These are phyloP conservation scores for Neurospora crassa DNA, from an alignment of 2,329 filamentous ascomycete species.

Conservation along the genomic window DNA sequence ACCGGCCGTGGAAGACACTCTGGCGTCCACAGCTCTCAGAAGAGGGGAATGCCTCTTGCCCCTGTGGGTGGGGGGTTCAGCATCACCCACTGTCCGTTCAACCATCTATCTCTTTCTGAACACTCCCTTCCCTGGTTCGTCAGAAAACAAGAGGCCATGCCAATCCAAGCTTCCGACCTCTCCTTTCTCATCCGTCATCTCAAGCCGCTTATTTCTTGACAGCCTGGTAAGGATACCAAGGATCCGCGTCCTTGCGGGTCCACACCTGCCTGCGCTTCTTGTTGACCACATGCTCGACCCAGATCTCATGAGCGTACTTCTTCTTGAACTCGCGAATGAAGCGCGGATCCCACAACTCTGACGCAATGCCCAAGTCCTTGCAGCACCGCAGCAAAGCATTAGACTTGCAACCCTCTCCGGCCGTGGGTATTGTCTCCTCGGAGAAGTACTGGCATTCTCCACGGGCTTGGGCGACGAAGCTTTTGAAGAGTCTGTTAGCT, in stretches of 20 bases:
- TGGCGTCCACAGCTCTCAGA: neutral
- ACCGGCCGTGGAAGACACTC: neutral
- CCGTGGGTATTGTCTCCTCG: constrained; percentile 82
- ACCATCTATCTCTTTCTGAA: neutral
- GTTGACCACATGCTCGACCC: constrained; percentile 77
- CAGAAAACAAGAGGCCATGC: neutral
- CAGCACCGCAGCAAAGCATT: constrained; percentile 97
- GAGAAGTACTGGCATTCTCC: constrained; percentile 93
- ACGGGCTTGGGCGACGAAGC: constrained; percentile 82
- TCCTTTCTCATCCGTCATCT: neutral
- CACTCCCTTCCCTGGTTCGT: neutral
- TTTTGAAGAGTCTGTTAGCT: constrained; percentile 26
- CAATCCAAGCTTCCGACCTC: neutral
- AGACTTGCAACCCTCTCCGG: constrained; percentile 93
- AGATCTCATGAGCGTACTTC: constrained; percentile 65
- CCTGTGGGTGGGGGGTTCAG: no score
- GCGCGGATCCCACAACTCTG: constrained; percentile 91
- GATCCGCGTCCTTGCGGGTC: constrained; percentile 71
- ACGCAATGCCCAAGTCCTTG: constrained; percentile 92
- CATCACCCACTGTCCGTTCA: neutral
- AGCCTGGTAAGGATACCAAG: constrained; percentile 51
- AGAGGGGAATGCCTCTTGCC: no score
- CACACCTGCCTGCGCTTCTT: constrained; percentile 89
- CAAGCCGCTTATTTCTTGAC: neutral
- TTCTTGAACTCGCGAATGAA: constrained; percentile 80